Percentiles rank a stretch among this genome's conserved stretches.
Conservation (phyloP, 306 rosid species). For the Cicer pinnatifidum region DNA sequence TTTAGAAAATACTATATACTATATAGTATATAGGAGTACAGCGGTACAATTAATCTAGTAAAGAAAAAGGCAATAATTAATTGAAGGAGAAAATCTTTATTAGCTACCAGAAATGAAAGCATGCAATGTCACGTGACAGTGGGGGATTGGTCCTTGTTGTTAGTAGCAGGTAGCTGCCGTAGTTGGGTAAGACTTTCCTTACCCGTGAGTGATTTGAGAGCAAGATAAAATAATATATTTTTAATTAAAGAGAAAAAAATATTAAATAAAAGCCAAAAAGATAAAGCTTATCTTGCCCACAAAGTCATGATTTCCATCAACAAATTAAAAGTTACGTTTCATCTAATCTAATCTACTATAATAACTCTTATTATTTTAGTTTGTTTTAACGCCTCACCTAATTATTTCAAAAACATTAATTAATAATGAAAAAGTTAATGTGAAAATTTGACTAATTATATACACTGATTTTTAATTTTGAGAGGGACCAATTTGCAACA, state of each 20-base stretch:
- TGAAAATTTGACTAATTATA: conserved; percentile 19
- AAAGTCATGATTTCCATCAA: conserved; percentile 47
- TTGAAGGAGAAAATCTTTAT: too few relatives aligned
- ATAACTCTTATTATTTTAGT: conserved; percentile 7
- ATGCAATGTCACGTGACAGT: conserved; percentile 51
- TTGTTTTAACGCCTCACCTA: not conserved
- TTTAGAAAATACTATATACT: too few relatives aligned
- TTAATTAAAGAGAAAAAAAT: not conserved
- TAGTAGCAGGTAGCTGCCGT: conserved; percentile 47
- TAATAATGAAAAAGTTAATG: not conserved
- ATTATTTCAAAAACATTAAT: conserved; percentile 23
- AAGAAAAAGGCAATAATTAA: not conserved
- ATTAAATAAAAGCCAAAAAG: not conserved
- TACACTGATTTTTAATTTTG: not conserved
- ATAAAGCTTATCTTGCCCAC: conserved; percentile 37
- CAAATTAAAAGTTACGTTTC: conserved; percentile 52
- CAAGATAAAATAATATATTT: conserved; percentile 24
- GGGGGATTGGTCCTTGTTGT: conserved; percentile 45
- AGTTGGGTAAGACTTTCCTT: conserved; percentile 41
- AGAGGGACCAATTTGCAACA: conserved; percentile 24
- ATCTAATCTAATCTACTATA: conserved; percentile 38
- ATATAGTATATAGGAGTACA: too few relatives aligned
- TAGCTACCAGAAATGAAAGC: conserved; percentile 36
- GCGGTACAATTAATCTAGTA: not conserved
- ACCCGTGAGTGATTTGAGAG: conserved; percentile 45